Evolutionary conservation across 345 rosid species (phyloP).

Genomic region (Eucalyptus fibrosa): DNA sequence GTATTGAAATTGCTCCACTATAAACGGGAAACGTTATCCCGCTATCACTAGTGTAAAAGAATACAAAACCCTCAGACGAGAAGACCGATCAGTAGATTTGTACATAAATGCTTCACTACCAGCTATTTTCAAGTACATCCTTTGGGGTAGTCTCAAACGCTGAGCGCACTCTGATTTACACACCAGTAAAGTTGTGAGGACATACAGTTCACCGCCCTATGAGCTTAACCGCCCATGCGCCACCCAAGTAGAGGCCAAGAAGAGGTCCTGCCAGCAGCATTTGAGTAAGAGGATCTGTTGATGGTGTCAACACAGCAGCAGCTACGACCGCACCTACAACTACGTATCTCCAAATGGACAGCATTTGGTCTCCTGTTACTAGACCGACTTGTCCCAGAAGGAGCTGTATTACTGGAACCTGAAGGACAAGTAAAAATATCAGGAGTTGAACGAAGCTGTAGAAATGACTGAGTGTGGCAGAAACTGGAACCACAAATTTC

Average conservation of each 20-base stretch:
- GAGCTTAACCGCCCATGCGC: constrained; percentile 89
- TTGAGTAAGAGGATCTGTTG: constrained; percentile 97
- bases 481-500: not conserved
- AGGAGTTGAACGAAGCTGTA: not conserved
- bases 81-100: not conserved
- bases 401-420: constrained; percentile 97
- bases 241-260: constrained; percentile 88
- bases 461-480: not conserved
- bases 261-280: constrained; percentile 84
- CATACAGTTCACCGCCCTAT: constrained; percentile 41
- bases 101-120: not conserved
- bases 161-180: not conserved
- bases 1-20: not conserved
- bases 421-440: not conserved
- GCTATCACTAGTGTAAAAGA: not conserved
- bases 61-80: not conserved
- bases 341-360: constrained; percentile 93
- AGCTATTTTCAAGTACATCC: not conserved
- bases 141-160: not conserved
- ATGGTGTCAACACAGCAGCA: constrained; percentile 92
- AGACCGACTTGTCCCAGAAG: constrained; percentile 87
- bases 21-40: not conserved
- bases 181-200: not conserved
- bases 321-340: constrained; percentile 91
- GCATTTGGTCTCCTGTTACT: constrained; percentile 88